phyloP scores from a whole-genome alignment of 2,329 filamentous ascomycete species.

The Trichoderma sp. region DNA sequence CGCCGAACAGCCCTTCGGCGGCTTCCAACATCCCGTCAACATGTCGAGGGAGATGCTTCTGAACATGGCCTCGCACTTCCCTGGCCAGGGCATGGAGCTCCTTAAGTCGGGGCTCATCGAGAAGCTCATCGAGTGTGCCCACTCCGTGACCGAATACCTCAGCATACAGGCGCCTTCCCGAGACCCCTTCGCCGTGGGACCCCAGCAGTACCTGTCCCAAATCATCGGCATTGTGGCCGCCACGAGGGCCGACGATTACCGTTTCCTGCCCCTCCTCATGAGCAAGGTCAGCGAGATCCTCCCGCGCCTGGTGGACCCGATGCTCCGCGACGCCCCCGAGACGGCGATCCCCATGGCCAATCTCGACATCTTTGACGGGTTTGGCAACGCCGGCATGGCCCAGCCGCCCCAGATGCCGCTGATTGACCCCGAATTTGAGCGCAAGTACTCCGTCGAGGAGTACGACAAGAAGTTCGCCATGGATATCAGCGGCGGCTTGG shows the following conservation, averaged over 20 bases:
- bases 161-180: slow-evolving; percentile 62
- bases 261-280: slow-evolving; percentile 75
- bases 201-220: slow-evolving; percentile 72
- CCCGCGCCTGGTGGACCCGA: slow-evolving; percentile 62
- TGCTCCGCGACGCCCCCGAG: slow-evolving; percentile 62
- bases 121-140: slow-evolving; percentile 77
- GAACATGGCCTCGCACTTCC: slow-evolving; percentile 70
- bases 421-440: slow-evolving; percentile 53
- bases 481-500: slow-evolving; percentile 42
- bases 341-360: slow-evolving; percentile 51
- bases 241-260: slow-evolving; percentile 73
- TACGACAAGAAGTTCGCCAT: slow-evolving; percentile 46
- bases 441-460: slow-evolving; percentile 49
- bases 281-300: slow-evolving; percentile 74
- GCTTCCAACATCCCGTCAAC: slow-evolving; percentile 65
- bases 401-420: slow-evolving; percentile 50
- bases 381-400: slow-evolving; percentile 64
- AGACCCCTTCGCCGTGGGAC: slow-evolving; percentile 65
- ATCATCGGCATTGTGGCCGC: slow-evolving; percentile 68
- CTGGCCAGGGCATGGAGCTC: slow-evolving; percentile 71
- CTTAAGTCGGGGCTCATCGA: slow-evolving; percentile 75
- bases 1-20: slow-evolving; percentile 58
- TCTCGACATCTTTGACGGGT: slow-evolving; percentile 68
- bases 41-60: slow-evolving; percentile 64
- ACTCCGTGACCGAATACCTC: slow-evolving; percentile 72